Conservation (phyloP, 2,329 filamentous ascomycete species). For the Fusarium coicis region DNA sequence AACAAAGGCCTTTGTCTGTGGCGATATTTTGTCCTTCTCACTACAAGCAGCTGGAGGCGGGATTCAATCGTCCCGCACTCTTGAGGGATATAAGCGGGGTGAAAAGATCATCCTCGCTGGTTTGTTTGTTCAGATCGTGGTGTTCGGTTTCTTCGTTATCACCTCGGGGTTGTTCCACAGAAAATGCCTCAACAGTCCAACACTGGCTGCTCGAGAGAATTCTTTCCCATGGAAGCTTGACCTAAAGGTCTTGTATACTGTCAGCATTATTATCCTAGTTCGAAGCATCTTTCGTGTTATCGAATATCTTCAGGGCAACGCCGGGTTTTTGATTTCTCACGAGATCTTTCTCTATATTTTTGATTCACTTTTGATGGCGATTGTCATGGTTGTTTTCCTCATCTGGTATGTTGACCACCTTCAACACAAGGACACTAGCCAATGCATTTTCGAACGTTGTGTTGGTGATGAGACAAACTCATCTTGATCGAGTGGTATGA, state of each 20-base stretch:
- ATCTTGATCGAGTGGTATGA: rapidly evolving
- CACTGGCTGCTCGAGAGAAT: neutral
- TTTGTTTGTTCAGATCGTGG: conserved; percentile 62
- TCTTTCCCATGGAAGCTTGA: conserved; percentile 42
- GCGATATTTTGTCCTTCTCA: rapidly evolving
- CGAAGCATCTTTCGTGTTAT: conserved; percentile 53
- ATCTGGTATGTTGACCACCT: neutral
- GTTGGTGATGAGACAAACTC: neutral
- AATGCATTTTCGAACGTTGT: neutral
- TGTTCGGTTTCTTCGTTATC: conserved; percentile 63
- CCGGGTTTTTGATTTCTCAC: conserved; percentile 44
- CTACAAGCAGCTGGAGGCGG: neutral
- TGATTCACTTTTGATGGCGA: conserved; percentile 47
- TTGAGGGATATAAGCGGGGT: conserved; percentile 36
- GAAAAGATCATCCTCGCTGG: conserved; percentile 61
- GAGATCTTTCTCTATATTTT: conserved; percentile 50
- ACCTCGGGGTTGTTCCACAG: neutral
- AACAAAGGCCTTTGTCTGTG: neutral
- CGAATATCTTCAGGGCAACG: conserved; percentile 51
- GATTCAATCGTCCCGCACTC: rapidly evolving
- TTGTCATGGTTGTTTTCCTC: neutral
- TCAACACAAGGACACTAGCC: neutral
- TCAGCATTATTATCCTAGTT: conserved; percentile 49
- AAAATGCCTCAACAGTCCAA: neutral
- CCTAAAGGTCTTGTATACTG: conserved; percentile 25